A percentile compares a stretch with the other conserved stretches of the same genome.
These are phyloP conservation scores for Zizania latifolia DNA, from an alignment of 176 grass and related monocot genomes.

Conservation along the genomic window DNA sequence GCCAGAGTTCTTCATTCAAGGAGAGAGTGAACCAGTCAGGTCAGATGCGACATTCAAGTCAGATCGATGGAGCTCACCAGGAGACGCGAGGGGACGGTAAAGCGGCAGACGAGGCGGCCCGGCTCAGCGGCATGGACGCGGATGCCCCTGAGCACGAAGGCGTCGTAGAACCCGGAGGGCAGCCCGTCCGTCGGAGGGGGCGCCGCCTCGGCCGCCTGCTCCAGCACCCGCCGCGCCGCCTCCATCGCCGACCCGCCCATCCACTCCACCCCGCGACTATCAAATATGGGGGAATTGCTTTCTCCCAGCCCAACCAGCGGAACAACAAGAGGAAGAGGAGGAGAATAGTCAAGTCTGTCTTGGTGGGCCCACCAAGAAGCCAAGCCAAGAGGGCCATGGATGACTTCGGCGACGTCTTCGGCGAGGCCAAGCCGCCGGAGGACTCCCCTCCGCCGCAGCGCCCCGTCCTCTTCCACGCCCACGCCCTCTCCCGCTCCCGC, in stretches of 20 bases:
- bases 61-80: slow-evolving; percentile 60
- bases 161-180: slow-evolving; percentile 77
- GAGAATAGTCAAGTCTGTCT: not conserved
- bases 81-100: slow-evolving; percentile 71
- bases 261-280: no score
- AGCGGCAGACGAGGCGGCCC: slow-evolving; percentile 70
- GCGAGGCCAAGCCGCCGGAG: slow-evolving; percentile 41
- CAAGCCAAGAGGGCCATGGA: not conserved
- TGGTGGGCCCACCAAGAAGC: not conserved
- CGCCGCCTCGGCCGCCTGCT: slow-evolving; percentile 35
- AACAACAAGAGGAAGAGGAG: no score
- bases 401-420: slow-evolving; percentile 38
- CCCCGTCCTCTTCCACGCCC: slow-evolving; percentile 43
- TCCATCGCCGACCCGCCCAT: slow-evolving; percentile 31
- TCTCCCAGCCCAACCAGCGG: no score
- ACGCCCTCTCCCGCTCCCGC: not conserved
- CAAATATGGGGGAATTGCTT: no score
- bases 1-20: slow-evolving; percentile 52
- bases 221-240: slow-evolving; percentile 57
- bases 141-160: slow-evolving; percentile 79
- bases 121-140: slow-evolving; percentile 51
- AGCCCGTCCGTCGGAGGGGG: slow-evolving; percentile 37
- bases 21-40: not conserved
- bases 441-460: not conserved
- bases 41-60: not conserved